Conservation (phyloP, 306 rosid species). For the Trichosanthes truncata region DNA sequence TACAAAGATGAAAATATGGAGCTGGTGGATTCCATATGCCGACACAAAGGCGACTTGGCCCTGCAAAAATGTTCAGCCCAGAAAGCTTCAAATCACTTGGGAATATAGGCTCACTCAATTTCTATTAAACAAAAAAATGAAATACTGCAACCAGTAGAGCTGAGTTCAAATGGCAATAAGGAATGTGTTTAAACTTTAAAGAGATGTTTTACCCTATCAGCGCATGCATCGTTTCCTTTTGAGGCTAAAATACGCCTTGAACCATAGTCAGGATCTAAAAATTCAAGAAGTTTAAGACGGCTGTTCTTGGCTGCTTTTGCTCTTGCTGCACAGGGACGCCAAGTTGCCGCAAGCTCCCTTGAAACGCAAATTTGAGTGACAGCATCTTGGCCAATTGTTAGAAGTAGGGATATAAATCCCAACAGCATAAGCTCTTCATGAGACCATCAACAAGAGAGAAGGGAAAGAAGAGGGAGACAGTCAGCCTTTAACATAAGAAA, state of each 20-base stretch:
- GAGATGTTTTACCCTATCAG: slow-evolving; percentile 14
- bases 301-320: neutral
- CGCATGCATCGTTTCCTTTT: slow-evolving; percentile 31
- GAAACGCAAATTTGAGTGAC: slow-evolving; percentile 40
- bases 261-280: slow-evolving; percentile 12
- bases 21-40: slow-evolving; percentile 86
- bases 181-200: neutral
- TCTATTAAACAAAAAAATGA: neutral
- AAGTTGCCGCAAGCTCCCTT: slow-evolving; percentile 26
- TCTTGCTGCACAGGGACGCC: slow-evolving; percentile 39
- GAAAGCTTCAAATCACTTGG: slow-evolving; percentile 1
- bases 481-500: slow-evolving; percentile 12
- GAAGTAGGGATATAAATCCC: slow-evolving; percentile 63
- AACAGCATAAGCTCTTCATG: slow-evolving; percentile 62
- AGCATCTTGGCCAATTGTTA: slow-evolving; percentile 22
- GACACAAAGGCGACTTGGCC: slow-evolving; percentile 61
- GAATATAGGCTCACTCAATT: neutral
- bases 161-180: neutral
- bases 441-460: slow-evolving; percentile 5
- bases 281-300: slow-evolving; percentile 21
- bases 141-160: neutral
- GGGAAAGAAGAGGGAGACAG: neutral
- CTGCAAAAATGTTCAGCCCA: slow-evolving; percentile 23
- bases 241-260: slow-evolving; percentile 26
- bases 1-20: slow-evolving; percentile 73